Base-by-base conservation (phyloP, 23 red algal genomes). In the Gracilaria gracilis region DNA sequence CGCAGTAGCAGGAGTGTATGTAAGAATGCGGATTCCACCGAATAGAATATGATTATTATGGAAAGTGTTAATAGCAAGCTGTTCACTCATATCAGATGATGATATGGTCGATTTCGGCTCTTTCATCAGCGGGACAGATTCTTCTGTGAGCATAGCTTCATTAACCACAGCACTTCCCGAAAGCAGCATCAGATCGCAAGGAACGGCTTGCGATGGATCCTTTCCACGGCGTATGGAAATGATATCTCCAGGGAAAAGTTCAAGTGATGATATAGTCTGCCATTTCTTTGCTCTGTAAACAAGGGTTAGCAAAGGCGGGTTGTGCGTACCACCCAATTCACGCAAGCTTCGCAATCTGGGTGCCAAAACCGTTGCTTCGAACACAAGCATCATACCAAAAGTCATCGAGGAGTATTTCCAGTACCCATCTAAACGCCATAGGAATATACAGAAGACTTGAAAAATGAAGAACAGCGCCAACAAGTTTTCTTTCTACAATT, bases 41-140 rank as follows among this genome's bases (percentile, higher is more conserved):
- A 99, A 99, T 17, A 99, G 57, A 12, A 99, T 78, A 75, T 92
- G 82, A 61, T 74, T 86, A 61, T 99, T 99, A 58, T 99, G 90
- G 21, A 33, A 65, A 33, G 58, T 75, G 27, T 86, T 74, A 17
- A 97, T 90, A 17, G 47, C 77, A 31, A 95, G 88, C 24, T 84
- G 69, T 59, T 50, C 82, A 54, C 80, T 31, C 57, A 64, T 51
- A 57, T 76, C 76, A 23, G 66, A 79, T 12, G 67, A 61, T n/a
- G 62, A 55, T 25, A 88, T 75, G 4, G 78, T 74, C 17, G 87
- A 53, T 37, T 96, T 66, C 0, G 94, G 91, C 48, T 99, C 97
- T 65, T 99, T 99, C 66, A 96, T 95, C 4, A 99, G 94, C 16
- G 97, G 97, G 39, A 99, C 93, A 15, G 97, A 99, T 75, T 99